These are phyloP conservation scores for Coprinopsis cinerea DNA, from an alignment of 768 basidiomycete genomes.

Conservation along the genomic window DNA sequence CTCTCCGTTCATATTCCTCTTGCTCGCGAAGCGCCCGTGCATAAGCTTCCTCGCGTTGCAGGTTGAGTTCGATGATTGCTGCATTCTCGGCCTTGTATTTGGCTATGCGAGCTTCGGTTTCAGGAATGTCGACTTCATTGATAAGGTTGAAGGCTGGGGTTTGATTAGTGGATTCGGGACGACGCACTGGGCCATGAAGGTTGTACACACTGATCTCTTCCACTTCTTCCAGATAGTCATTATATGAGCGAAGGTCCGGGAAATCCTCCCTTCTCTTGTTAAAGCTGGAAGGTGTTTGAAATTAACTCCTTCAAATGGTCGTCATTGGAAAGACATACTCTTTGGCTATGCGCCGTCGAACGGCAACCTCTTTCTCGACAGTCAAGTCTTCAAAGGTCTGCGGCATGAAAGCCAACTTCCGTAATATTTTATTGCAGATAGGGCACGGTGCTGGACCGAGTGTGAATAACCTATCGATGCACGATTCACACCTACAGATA, in stretches of 20 bases:
- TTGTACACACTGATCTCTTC: slow-evolving; percentile 77
- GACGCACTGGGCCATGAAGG: slow-evolving; percentile 7
- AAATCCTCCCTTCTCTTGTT: slow-evolving; percentile 95
- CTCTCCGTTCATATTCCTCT: slow-evolving; percentile 72
- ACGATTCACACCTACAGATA: slow-evolving; percentile 85
- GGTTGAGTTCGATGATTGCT: slow-evolving; percentile 75
- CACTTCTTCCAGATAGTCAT: slow-evolving; percentile 94
- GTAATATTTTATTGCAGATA: slow-evolving; percentile 77
- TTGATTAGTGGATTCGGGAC: slow-evolving; percentile 5
- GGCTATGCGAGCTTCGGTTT: slow-evolving; percentile 81
- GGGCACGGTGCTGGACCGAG: slow-evolving; percentile 96
- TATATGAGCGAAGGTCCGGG: slow-evolving; percentile 68
- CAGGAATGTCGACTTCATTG: slow-evolving; percentile 72
- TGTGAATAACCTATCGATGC: slow-evolving; percentile 94
- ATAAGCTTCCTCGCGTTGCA: slow-evolving; percentile 76
- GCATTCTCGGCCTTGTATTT: slow-evolving; percentile 79
- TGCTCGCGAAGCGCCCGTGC: slow-evolving; percentile 66
- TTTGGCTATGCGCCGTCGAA: slow-evolving; percentile 82
- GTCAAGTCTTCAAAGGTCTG: slow-evolving; percentile 91
- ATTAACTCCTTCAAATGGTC: neutral
- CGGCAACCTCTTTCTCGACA: slow-evolving; percentile 92
- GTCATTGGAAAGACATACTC: slow-evolving; percentile 56
- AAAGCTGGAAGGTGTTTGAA: slow-evolving; percentile 49
- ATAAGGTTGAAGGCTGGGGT: slow-evolving; percentile 92
- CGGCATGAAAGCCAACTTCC: slow-evolving; percentile 92